phyloP scores from a whole-genome alignment of 495 filamentous ascomycete genomes.

The Penicillium taxi region DNA sequence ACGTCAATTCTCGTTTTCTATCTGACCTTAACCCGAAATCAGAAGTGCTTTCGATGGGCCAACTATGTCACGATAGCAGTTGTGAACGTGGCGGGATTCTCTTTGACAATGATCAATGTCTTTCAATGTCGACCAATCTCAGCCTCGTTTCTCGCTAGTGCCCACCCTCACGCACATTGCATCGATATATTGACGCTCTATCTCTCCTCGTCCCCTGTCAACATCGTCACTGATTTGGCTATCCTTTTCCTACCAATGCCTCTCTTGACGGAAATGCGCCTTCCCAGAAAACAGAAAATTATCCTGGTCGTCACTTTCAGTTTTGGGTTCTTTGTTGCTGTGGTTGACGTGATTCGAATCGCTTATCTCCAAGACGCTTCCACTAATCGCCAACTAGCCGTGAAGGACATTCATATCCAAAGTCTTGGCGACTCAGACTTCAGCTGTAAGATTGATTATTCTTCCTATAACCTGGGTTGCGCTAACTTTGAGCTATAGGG shows the following conservation, averaged over 20 bases:
- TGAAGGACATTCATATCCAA: conserved; percentile 29
- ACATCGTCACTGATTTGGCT: conserved; percentile 76
- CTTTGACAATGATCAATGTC: conserved; percentile 77
- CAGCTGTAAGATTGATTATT: conserved; percentile 38
- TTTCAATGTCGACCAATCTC: conserved; percentile 76
- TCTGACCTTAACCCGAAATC: conserved; percentile 65
- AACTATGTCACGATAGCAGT: conserved; percentile 63
- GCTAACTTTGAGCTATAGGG: conserved; percentile 31
- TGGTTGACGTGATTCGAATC: conserved; percentile 83
- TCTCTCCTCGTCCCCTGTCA: conserved; percentile 74
- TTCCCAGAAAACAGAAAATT: conserved; percentile 76
- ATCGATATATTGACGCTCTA: conserved; percentile 74
- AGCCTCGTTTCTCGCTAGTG: conserved; percentile 50
- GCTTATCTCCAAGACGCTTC: conserved; percentile 78
- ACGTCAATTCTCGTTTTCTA: conserved; percentile 89
- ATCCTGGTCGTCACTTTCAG: conserved; percentile 76
- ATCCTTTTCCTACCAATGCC: conserved; percentile 82
- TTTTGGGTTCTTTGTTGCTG: conserved; percentile 75
- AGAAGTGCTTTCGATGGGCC: conserved; percentile 61
- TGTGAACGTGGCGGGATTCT: conserved; percentile 68
- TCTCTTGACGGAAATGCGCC: conserved; percentile 73
- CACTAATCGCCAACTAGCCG: conserved; percentile 23
- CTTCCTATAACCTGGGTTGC: background rate
- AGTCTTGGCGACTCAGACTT: conserved; percentile 39
- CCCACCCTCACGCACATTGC: conserved; percentile 43